A percentile compares a stretch with the other conserved stretches of the same genome.
phyloP scores from a whole-genome alignment of 108 stramenopile species.

The Conticribra weissflogii region DNA sequence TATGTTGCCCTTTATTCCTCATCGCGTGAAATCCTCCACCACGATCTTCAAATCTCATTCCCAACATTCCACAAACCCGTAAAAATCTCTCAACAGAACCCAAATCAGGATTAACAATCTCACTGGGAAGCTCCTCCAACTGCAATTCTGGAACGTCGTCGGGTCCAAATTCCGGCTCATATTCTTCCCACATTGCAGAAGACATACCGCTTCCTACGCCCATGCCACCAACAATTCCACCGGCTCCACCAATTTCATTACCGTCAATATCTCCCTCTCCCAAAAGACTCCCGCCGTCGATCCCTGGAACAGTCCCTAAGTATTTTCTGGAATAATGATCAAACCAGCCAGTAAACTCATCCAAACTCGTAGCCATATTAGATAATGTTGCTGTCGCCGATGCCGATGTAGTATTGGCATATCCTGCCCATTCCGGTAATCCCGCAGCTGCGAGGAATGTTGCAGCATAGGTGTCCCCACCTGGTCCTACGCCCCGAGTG shows the following conservation, averaged over 20 bases:
- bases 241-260: constrained; percentile 12
- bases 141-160: constrained; percentile 49
- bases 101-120: constrained; percentile 43
- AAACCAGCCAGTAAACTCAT: constrained; percentile 49
- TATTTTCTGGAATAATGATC: constrained; percentile 54
- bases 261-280: constrained; percentile 10
- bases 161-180: constrained; percentile 47
- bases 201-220: neutral
- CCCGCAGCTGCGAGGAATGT: constrained; percentile 30
- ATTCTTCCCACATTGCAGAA: constrained; percentile 33
- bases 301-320: constrained; percentile 39
- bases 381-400: constrained; percentile 19
- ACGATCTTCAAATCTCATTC: constrained; percentile 56
- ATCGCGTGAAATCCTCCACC: constrained; percentile 43
- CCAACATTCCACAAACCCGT: constrained; percentile 40
- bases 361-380: constrained; percentile 21
- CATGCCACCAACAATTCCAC: constrained; percentile 14
- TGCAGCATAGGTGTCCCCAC: constrained; percentile 16
- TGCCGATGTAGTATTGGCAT: constrained; percentile 21
- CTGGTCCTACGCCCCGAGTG: neutral
- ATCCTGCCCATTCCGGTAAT: constrained; percentile 27
- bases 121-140: constrained; percentile 40
- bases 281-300: constrained; percentile 37
- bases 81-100: constrained; percentile 41
- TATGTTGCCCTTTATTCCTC: constrained; percentile 15